A percentile compares a stretch with the other conserved stretches of the same genome.
Evolutionary conservation across 2,329 filamentous ascomycete genomes (phyloP).

Genomic region (Ophiocordyceps camponoti-floridani): DNA sequence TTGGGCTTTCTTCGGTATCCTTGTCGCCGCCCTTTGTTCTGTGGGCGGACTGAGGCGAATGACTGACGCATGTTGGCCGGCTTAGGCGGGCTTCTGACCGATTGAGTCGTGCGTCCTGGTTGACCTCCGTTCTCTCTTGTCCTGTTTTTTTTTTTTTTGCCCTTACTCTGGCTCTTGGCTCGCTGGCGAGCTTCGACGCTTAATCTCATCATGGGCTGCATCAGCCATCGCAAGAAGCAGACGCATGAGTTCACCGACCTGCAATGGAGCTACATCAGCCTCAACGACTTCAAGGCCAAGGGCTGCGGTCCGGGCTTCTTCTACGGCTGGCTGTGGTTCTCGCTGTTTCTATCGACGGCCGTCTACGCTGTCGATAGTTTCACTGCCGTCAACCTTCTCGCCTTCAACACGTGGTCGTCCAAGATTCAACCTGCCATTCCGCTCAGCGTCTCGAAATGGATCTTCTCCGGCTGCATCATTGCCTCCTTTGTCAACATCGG

Average conservation of each 20-base stretch:
- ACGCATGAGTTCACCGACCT: slow-evolving; percentile 61
- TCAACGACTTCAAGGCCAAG: slow-evolving; percentile 64
- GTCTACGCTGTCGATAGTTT: slow-evolving; percentile 87
- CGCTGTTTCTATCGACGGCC: slow-evolving; percentile 58
- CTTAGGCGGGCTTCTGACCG: not conserved
- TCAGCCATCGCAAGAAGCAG: slow-evolving; percentile 41
- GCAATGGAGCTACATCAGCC: slow-evolving; percentile 79
- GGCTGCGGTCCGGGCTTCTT: slow-evolving; percentile 64
- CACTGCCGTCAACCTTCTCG: slow-evolving; percentile 78
- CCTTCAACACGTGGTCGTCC: slow-evolving; percentile 77
- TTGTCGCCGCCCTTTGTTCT: too few species aligned
- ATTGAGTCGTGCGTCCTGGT: too few species aligned
- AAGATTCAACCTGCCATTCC: slow-evolving; percentile 63
- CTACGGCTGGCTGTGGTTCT: slow-evolving; percentile 72
- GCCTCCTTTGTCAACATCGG: slow-evolving; percentile 68
- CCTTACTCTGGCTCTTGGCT: slow-evolving; percentile 10
- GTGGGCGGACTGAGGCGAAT: too few species aligned
- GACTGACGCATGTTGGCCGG: not conserved
- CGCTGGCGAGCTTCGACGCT: slow-evolving; percentile 30
- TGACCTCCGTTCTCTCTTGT: too few species aligned
- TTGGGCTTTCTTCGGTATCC: not conserved
- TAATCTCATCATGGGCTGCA: slow-evolving; percentile 41
- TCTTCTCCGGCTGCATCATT: slow-evolving; percentile 85
- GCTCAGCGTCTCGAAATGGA: slow-evolving; percentile 74
- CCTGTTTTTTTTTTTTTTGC: not conserved